These are phyloP conservation scores for Triticum urartu DNA, from an alignment of 176 grass and related monocot species.

Conservation along the genomic window DNA sequence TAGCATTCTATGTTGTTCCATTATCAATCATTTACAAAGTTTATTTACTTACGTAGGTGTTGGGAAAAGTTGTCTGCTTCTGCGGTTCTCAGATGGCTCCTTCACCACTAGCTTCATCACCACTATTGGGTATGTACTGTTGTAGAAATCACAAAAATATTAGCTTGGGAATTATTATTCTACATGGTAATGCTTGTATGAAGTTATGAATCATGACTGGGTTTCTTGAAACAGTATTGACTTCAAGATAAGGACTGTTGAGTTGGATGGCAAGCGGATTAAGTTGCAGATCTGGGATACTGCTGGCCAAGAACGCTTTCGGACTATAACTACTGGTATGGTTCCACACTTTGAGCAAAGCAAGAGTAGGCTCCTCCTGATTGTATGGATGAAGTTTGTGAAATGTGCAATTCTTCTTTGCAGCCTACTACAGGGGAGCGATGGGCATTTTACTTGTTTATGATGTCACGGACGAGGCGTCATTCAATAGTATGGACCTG, in stretches of 20 bases:
- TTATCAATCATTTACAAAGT: not conserved
- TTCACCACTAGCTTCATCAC: constrained; percentile 70
- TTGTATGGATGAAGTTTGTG: not conserved
- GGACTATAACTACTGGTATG: constrained; percentile 72
- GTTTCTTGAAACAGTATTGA: constrained; percentile 49
- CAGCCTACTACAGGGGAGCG: constrained; percentile 73
- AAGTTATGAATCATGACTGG: not conserved
- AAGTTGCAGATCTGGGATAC: constrained; percentile 82
- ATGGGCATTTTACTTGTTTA: constrained; percentile 86
- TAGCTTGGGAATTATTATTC: not conserved
- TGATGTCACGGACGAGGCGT: constrained; percentile 65
- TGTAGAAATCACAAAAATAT: not conserved
- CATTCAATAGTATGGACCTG: constrained; percentile 56
- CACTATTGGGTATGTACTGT: constrained; percentile 54
- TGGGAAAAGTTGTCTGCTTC: constrained; percentile 69
- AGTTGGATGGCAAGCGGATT: constrained; percentile 74
- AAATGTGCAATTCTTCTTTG: constrained; percentile 30
- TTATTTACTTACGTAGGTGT: constrained; percentile 37
- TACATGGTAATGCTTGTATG: not conserved
- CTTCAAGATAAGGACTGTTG: constrained; percentile 67
- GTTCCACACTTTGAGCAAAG: not conserved
- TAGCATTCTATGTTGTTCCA: not conserved
- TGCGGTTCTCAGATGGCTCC: constrained; percentile 65
- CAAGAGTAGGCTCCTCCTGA: not conserved
- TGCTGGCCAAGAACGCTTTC: constrained; percentile 70